Base-by-base conservation (phyloP, 805 yeast genomes). In the Candida corydali region DNA sequence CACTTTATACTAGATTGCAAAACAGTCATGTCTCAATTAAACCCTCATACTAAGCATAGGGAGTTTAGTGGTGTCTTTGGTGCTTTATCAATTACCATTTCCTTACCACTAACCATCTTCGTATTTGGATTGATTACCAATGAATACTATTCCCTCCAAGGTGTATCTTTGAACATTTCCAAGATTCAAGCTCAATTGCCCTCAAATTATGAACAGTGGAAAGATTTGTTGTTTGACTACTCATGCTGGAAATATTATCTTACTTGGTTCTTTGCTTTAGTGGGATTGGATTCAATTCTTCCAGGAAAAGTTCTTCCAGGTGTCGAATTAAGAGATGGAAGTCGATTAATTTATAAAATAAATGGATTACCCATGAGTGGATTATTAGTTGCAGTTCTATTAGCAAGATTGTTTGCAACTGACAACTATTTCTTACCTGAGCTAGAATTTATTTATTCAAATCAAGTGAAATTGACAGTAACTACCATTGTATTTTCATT, bases 61-160 rank as follows among this genome's bases (percentile, higher is more conserved):
- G 98, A 91, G 57, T 91, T 91, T 57, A 72, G 74, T 22, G 98
- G 98, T 0, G 59, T 73, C 4, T 57, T 74, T 1, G 98, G 98
- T 4, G 87, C 93, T 0, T 29, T 77, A 2, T 71, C 68, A 3
- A 75, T 91, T 39, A 62, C 91, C 0, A 11, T 77, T 1, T 82
- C 82, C 1, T 65, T 91, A 17, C 96, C 97, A 1, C 29, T 69
- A 0, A 63, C 86, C 8, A 70, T 84, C 12, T 58, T 80, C 8
- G 59, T 73, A 17, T 67, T 89, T 39, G 79, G 78, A 37, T 68
- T 82, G 36, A 60, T 78, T 39, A 66, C 81, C 45, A 86, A 88
- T 50, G 79, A 77, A 25, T 49, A 57, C 9, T 82, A 81, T 52
- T 67, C 73, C 31, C 52, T 75, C 25, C 54, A 59, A 17, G 86